Conservation (phyloP, 2,329 filamentous ascomycete species). For the Endoconidiophora laricicola region DNA sequence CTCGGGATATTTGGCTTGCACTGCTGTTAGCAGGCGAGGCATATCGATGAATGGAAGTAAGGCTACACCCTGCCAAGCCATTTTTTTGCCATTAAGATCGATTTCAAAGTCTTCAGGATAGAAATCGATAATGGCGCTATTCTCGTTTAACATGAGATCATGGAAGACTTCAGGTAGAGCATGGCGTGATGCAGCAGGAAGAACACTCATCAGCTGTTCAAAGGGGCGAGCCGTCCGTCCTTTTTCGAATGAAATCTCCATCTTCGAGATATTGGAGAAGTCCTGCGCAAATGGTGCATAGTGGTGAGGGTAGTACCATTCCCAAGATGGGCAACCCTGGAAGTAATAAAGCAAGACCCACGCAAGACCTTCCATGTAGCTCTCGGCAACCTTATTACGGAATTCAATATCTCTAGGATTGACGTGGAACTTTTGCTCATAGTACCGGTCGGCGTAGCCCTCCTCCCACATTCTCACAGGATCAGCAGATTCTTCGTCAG, state of each 20-base stretch:
- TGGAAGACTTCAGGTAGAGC: constrained; percentile 81
- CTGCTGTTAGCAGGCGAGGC: constrained; percentile 63
- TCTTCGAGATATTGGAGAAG: constrained; percentile 66
- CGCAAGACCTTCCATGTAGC: constrained; percentile 87
- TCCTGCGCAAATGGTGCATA: constrained; percentile 96
- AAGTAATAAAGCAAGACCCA: constrained; percentile 98
- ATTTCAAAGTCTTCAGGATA: constrained; percentile 89
- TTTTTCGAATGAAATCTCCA: constrained; percentile 68
- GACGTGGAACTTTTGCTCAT: constrained; percentile 88
- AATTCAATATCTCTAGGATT: constrained; percentile 69
- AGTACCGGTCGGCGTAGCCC: constrained; percentile 89
- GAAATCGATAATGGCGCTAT: constrained; percentile 92
- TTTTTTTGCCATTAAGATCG: constrained; percentile 94
- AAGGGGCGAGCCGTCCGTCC: constrained; percentile 79
- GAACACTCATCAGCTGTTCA: constrained; percentile 94
- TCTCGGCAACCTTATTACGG: constrained; percentile 69
- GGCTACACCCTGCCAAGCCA: constrained; percentile 92
- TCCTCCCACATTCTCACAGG: constrained; percentile 86
- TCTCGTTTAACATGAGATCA: constrained; percentile 69
- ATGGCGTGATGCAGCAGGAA: constrained; percentile 84
- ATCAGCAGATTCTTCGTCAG: constrained; percentile 53
- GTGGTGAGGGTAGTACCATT: constrained; percentile 98
- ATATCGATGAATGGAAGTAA: constrained; percentile 94
- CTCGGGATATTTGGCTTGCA: constrained; percentile 65
- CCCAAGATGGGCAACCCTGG: constrained; percentile 95